Conservation (phyloP, 345 rosid species). For the Eucalyptus tenuipes region DNA sequence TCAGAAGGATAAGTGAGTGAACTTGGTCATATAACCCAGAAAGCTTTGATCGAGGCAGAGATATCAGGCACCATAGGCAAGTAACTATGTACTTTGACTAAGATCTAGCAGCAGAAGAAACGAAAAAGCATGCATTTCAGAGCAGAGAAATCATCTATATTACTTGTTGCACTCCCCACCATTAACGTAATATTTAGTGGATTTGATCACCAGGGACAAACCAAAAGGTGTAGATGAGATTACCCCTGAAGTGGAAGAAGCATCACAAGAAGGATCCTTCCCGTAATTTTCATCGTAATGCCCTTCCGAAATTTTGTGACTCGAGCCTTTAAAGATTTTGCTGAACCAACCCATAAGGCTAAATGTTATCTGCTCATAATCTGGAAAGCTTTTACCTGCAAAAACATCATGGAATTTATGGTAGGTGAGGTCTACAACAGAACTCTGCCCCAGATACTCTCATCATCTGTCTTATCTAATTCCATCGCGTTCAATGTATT, state of each 20-base stretch:
- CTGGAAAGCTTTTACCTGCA: slow-evolving; percentile 29
- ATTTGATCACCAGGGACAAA: neutral
- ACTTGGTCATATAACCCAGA: neutral
- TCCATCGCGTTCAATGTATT: neutral
- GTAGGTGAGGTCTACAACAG: neutral
- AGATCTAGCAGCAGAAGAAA: neutral
- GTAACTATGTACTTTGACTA: neutral
- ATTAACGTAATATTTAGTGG: neutral
- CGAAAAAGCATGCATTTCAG: neutral
- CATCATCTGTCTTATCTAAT: neutral
- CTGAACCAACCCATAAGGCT: slow-evolving; percentile 74
- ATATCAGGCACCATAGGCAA: neutral
- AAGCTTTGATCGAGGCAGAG: neutral
- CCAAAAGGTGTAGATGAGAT: neutral
- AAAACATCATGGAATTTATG: neutral
- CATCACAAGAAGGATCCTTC: slow-evolving; percentile 23
- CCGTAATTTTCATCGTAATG: slow-evolving; percentile 31
- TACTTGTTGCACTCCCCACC: neutral
- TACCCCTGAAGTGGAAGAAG: slow-evolving; percentile 73
- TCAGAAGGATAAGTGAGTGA: neutral
- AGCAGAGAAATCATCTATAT: neutral
- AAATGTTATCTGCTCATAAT: slow-evolving; percentile 33
- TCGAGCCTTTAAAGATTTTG: slow-evolving; percentile 70
- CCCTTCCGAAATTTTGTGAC: slow-evolving; percentile 35
- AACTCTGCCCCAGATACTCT: neutral